phyloP scores from a whole-genome alignment of 208 protist genomes.

The Trypanosoma rangeli region DNA sequence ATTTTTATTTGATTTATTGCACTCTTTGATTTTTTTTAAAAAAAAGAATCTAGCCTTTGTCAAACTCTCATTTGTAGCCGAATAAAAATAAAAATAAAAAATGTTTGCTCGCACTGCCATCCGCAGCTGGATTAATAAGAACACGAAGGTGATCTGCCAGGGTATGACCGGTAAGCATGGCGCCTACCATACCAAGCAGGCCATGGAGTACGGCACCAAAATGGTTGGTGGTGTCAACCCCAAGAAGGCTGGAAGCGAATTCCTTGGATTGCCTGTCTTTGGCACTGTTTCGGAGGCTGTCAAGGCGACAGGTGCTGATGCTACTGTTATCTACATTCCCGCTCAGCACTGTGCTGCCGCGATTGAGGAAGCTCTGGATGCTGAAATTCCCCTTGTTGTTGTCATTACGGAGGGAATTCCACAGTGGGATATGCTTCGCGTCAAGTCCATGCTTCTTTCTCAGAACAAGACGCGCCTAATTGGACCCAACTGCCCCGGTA shows the following conservation, averaged over 20 bases:
- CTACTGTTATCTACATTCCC: conserved; percentile 98
- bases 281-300: conserved; percentile 86
- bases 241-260: conserved; percentile 94
- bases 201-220: conserved; percentile 98
- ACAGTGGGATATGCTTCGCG: conserved; percentile 97
- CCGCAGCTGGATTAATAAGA: conserved; percentile 89
- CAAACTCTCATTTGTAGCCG: neutral
- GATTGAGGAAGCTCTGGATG: conserved; percentile 97
- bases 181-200: conserved; percentile 97
- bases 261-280: conserved; percentile 97
- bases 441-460: conserved; percentile 92
- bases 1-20: conserved; percentile 14
- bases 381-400: conserved; percentile 97
- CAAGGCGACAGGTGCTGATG: conserved; percentile 92
- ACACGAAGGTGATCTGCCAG: conserved; percentile 98
- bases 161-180: conserved; percentile 99
- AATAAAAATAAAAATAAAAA: conserved; percentile 11
- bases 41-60: too few relatives aligned
- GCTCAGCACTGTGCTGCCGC: conserved; percentile 94
- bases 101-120: conserved; percentile 69
- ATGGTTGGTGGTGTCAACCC: conserved; percentile 98
- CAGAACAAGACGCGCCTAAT: conserved; percentile 96
- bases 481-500: conserved; percentile 98
- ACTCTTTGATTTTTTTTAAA: conserved; percentile 19
- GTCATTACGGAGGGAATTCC: conserved; percentile 99